phyloP scores from a whole-genome alignment of 192 early-diverging fungal genomes.

The Backusella morwellensis region DNA sequence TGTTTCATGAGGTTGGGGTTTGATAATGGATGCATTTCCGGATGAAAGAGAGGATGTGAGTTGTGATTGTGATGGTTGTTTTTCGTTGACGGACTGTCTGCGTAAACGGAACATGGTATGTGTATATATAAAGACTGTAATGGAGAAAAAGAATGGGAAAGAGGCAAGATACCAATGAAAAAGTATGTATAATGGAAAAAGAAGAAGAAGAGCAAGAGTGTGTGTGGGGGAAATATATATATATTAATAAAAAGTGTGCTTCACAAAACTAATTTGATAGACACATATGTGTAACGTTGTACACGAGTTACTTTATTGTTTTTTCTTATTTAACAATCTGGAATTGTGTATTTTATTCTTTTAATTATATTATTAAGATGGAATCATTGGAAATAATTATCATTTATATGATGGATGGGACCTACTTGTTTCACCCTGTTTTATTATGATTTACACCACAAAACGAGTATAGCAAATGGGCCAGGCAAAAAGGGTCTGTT shows the following conservation, averaged over 20 bases:
- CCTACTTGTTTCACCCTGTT: not conserved
- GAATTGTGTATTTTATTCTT: not conserved
- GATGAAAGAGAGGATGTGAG: slow-evolving; percentile 9
- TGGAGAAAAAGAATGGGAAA: not conserved
- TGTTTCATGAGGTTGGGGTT: not conserved
- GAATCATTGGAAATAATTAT: too few species aligned
- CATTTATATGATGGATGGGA: not conserved
- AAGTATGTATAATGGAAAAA: not conserved
- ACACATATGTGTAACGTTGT: not conserved
- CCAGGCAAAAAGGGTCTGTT: not conserved
- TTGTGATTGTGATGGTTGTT: not conserved
- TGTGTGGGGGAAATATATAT: not conserved
- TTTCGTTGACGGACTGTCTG: not conserved
- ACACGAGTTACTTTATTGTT: not conserved
- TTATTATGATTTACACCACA: not conserved
- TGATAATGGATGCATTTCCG: slow-evolving; percentile 13
- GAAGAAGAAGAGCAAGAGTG: not conserved
- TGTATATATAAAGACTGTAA: not conserved
- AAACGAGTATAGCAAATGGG: not conserved
- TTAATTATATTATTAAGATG: not conserved
- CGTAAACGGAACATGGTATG: not conserved
- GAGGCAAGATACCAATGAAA: not conserved
- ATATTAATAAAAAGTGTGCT: slow-evolving; percentile 5
- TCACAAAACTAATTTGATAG: slow-evolving; percentile 18
- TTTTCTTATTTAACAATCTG: not conserved